phyloP scores from a whole-genome alignment of 345 rosid species.

The Hibiscus tridactylites region DNA sequence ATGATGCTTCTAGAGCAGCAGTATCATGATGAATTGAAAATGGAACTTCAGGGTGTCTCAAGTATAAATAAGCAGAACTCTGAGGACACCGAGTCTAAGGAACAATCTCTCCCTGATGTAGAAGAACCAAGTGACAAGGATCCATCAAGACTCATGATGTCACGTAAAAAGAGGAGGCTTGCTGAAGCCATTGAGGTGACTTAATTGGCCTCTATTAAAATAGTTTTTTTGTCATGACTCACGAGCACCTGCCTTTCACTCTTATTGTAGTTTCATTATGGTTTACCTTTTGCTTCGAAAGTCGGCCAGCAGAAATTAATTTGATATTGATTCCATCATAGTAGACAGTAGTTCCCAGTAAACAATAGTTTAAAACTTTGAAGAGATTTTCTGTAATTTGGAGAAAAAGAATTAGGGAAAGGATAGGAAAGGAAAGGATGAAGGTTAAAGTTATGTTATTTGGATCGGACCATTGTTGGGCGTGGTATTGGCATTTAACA shows the following conservation, averaged over 20 bases:
- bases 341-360: neutral
- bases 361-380: neutral
- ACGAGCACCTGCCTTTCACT: neutral
- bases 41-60: slow-evolving; percentile 40
- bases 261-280: neutral
- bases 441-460: neutral
- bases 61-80: slow-evolving; percentile 19
- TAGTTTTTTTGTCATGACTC: neutral
- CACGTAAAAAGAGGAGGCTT: slow-evolving; percentile 62
- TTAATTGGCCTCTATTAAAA: neutral
- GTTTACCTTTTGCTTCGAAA: neutral
- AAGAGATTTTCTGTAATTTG: neutral
- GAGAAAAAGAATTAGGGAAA: neutral
- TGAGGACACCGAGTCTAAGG: slow-evolving; percentile 23
- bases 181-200: slow-evolving; percentile 59
- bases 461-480: neutral
- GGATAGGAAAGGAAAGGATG: neutral
- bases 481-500: neutral
- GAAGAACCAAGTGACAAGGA: slow-evolving; percentile 32
- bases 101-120: slow-evolving; percentile 30
- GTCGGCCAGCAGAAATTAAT: neutral
- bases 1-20: slow-evolving; percentile 65
- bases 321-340: neutral
- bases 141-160: slow-evolving; percentile 37
- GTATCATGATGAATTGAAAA: slow-evolving; percentile 72